Evolutionary conservation across 306 rosid genomes (phyloP).

Genomic region (Crotalaria pallida): DNA sequence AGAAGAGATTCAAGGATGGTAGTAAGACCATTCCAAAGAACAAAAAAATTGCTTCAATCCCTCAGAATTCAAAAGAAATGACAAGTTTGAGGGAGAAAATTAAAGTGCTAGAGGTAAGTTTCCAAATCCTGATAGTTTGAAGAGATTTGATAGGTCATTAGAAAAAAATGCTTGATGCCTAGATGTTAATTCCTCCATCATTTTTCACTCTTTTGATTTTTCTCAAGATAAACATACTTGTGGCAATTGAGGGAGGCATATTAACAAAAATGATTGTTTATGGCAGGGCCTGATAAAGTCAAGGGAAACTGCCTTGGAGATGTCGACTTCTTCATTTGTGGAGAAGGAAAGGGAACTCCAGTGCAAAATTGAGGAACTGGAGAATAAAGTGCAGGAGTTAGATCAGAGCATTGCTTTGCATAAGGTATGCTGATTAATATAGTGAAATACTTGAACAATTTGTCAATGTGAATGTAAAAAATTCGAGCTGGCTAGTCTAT

Average conservation of each 20-base stretch:
- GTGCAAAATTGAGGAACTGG: constrained; percentile 62
- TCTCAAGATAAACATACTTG: neutral
- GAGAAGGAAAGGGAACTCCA: constrained; percentile 72
- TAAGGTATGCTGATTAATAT: constrained; percentile 38
- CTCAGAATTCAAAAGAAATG: constrained; percentile 52
- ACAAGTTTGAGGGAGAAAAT: constrained; percentile 54
- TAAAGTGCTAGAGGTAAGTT: constrained; percentile 75
- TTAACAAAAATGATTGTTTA: constrained; percentile 1
- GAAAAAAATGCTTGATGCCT: constrained; percentile 8
- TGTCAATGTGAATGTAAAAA: neutral
- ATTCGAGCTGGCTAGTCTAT: neutral
- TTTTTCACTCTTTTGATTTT: constrained; percentile 17
- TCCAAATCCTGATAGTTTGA: neutral
- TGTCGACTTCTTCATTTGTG: constrained; percentile 48
- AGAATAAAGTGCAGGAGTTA: constrained; percentile 54
- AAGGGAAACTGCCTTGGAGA: constrained; percentile 69
- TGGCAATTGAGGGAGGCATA: neutral
- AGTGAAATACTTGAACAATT: neutral
- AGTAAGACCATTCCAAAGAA: constrained; percentile 30
- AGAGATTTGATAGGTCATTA: neutral
- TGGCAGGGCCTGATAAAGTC: constrained; percentile 57
- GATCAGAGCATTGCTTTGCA: constrained; percentile 41
- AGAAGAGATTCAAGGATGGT: constrained; percentile 63
- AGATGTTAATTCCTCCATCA: constrained; percentile 6
- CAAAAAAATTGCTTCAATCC: constrained; percentile 28